Evolutionary conservation across 805 yeast genomes (phyloP), one percentile per base, ranked within the genome.

Genomic region (Metschnikowia colocasiae): DNA sequence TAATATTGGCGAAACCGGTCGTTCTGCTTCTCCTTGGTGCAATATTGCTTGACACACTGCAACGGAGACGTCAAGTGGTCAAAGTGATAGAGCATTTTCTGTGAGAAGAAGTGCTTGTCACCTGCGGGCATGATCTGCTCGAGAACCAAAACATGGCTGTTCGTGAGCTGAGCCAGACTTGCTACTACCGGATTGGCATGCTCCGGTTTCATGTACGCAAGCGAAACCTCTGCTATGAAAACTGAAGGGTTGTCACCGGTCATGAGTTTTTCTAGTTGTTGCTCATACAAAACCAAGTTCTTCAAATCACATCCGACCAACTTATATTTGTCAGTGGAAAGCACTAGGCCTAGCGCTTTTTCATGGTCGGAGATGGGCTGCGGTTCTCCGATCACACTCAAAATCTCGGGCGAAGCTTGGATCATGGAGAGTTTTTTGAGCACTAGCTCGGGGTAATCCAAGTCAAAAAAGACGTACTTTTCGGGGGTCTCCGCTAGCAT

Each of bases 171-270:
- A 3, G 82, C 68, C 2, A 81, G 68, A 52, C 72, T 65, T 22
- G 64, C 53, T 30, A 87, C 79, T 6, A 87, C 76, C 2, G 74
- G 71, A 59, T 87, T 82, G 5, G 95, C 88, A 47, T 74, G 71
- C 31, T 72, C 73, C 10, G 85, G 82, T 32, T 74, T 69, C 94
- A 87, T 87, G 61, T 87, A 87, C 0, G 92, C 90, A 46, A 87
- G 64, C 0, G 95, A 86, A 3, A 87, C 95, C 61, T 87, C 95
- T 1, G 95, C 92, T 33, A 88, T 73, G 58, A 84, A 87, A 2
- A 87, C 71, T 39, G 75, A 80, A 4, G 75, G 65, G 2, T 71
- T 56, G n/a, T 65, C 55, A 43, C 59, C 35, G 60, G 62, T 40
- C 8, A 65, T 59, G 12, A 73, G 53, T 2, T 46, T 23, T 3